Evolutionary conservation across 441 rosid species (phyloP).

Genomic region (Hura crepitans): DNA sequence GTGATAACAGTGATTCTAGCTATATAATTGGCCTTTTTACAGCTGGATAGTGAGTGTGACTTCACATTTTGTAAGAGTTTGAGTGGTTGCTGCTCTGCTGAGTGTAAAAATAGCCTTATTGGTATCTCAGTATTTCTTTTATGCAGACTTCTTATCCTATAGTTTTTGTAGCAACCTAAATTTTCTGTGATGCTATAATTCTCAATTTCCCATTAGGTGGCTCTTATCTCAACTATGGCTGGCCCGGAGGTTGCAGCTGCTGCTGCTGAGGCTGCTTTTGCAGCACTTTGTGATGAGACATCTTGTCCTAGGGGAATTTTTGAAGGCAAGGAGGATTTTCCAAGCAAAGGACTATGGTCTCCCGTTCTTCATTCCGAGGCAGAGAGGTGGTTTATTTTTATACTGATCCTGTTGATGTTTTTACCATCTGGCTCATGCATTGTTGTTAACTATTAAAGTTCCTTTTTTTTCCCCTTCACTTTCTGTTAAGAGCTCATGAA

Average conservation of each 20-base stretch:
- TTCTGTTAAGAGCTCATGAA: conserved; percentile 36
- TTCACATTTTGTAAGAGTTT: background rate
- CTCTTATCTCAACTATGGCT: conserved; percentile 56
- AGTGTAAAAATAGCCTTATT: background rate
- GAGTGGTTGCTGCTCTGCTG: background rate
- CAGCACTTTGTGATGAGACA: conserved; percentile 66
- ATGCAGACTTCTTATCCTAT: background rate
- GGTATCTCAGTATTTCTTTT: background rate
- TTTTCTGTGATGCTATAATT: background rate
- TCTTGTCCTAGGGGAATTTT: conserved; percentile 70
- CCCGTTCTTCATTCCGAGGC: conserved; percentile 23
- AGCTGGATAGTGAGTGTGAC: background rate
- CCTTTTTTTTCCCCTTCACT: conserved; percentile 13
- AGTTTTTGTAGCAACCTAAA: background rate
- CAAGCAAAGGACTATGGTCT: conserved; percentile 33
- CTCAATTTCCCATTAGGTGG: conserved; percentile 39
- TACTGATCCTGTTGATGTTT: background rate
- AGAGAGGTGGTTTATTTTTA: conserved; percentile 41
- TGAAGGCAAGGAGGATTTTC: conserved; percentile 29
- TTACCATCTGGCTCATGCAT: conserved; percentile 12
- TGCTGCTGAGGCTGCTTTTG: conserved; percentile 77
- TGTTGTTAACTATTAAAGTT: conserved; percentile 10
- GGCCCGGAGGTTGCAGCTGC: conserved; percentile 62
- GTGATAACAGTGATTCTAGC: background rate
- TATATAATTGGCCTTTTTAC: background rate